Evolutionary conservation across 2,329 filamentous ascomycete species (phyloP), one percentile per base, ranked within the genome.

Genomic region (Leptodontidium sp.): DNA sequence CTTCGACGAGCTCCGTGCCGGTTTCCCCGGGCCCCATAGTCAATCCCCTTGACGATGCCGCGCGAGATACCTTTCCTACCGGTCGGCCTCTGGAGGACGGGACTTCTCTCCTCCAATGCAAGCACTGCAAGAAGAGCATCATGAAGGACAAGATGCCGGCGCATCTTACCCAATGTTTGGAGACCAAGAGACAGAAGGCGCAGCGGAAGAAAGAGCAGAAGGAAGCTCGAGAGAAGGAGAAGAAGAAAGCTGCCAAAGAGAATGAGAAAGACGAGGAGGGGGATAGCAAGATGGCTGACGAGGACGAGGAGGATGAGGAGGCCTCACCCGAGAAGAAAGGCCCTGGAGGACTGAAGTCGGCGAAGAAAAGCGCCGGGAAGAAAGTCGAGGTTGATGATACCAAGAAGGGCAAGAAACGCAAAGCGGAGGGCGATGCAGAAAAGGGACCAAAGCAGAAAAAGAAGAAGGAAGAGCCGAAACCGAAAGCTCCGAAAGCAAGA

Each of bases 71-170:
- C 4, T 98, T 98, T 79, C 85, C 89, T 4, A 94, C 91, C 58
- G 93, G 93, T 70, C 89, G 91, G 68, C 93, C 94, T 0, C 86
- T 97, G 73, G 90, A 94, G 75, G 94, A 97, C 77, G 85, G 85
- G 67, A 87, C 92, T 12, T 93, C 97, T 71, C 86, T 93, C 11
- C 90, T 96, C 62, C 86, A 91, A 73, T 99, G 95, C 86, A 98
- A 96, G 79, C 93, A 97, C 79, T 99, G 95, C 83, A 97, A 96
- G 81, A 94, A 97, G 76, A 92, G 92, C 63, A 88, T 97, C 14
- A 84, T 96, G 15, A 92, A 91, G 75, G 88, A 88, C 40, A 90
- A 89, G 0, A 91, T 93, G 1, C 90, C 91, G 68, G 87, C 88
- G 21, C 95, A 99, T 77, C 93, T 97, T 69, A 90, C 91, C 47